A percentile compares a stretch with the other conserved stretches of the same genome.
These are phyloP conservation scores for Fusarium sororula DNA, from an alignment of 2,329 filamentous ascomycete species.

Conservation along the genomic window DNA sequence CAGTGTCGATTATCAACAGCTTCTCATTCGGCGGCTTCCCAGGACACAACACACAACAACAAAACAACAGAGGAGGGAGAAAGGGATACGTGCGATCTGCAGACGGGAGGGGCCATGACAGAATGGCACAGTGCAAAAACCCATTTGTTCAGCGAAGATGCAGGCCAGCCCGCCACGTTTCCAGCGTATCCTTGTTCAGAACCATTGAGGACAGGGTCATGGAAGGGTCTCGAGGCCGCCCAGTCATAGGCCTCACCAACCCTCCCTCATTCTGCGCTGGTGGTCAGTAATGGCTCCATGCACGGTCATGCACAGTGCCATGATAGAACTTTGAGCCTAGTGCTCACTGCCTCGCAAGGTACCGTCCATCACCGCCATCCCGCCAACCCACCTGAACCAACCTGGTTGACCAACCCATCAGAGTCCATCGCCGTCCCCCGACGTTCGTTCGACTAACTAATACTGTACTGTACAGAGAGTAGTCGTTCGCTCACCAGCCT, in stretches of 20 bases:
- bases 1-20: slow-evolving; percentile 20
- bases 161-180: slow-evolving; percentile 42
- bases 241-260: slow-evolving; percentile 37
- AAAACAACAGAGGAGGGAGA: not conserved
- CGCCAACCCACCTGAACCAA: slow-evolving; percentile 20
- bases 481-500: not conserved
- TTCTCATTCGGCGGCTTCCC: slow-evolving; percentile 27
- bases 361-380: slow-evolving; percentile 22
- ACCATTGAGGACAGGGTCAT: slow-evolving; percentile 16
- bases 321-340: slow-evolving; percentile 17
- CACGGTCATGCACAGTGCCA: slow-evolving; percentile 31
- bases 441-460: not conserved
- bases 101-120: slow-evolving; percentile 27
- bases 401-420: not conserved
- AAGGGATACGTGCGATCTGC: slow-evolving; percentile 29
- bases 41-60: slow-evolving; percentile 17
- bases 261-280: slow-evolving; percentile 31
- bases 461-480: no score
- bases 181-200: slow-evolving; percentile 36
- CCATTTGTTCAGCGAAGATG: not conserved
- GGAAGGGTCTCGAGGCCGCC: slow-evolving; percentile 31
- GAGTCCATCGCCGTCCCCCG: slow-evolving; percentile 3
- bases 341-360: slow-evolving; percentile 39
- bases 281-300: slow-evolving; percentile 31
- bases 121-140: slow-evolving; percentile 32